These are phyloP conservation scores for Wickerhamomyces alni DNA, from an alignment of 805 yeast genomes.

Conservation along the genomic window DNA sequence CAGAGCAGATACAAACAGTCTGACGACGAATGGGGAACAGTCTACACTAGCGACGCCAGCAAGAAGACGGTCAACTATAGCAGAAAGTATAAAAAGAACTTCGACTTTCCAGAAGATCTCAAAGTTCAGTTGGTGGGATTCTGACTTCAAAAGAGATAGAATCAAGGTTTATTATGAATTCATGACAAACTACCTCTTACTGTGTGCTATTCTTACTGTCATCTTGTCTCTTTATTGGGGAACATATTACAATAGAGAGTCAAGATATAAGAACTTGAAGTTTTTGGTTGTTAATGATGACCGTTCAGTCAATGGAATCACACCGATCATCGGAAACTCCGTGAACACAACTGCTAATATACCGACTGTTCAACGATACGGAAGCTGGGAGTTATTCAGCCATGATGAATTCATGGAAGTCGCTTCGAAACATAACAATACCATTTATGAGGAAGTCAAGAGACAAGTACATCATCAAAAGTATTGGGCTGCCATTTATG, in stretches of 20 bases:
- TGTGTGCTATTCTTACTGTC: neutral
- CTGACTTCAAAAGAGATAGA: conserved; percentile 1
- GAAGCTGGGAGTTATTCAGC: conserved; percentile 13
- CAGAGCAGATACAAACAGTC: neutral
- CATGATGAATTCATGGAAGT: conserved; percentile 1
- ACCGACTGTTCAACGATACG: conserved; percentile 4
- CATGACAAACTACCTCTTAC: neutral
- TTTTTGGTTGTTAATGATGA: conserved; percentile 21
- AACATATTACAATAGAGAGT: conserved; percentile 16
- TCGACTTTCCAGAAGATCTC: neutral
- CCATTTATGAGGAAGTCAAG: conserved; percentile 28
- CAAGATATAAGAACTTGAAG: conserved; percentile 9
- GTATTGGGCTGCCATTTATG: conserved; percentile 55
- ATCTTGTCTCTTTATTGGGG: conserved; percentile 20
- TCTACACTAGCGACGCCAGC: neutral
- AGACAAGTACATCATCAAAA: conserved; percentile 42
- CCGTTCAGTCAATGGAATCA: conserved; percentile 2
- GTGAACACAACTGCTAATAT: conserved; percentile 3
- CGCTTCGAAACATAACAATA: conserved; percentile 7
- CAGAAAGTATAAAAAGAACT: neutral
- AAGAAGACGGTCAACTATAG: conserved; percentile 1
- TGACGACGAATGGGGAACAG: neutral
- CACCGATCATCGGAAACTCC: conserved; percentile 10
- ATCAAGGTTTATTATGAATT: neutral
- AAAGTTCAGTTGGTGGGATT: conserved; percentile 4